Conservation (phyloP, 495 filamentous ascomycete genomes). For the Hypoxylon perforatum region DNA sequence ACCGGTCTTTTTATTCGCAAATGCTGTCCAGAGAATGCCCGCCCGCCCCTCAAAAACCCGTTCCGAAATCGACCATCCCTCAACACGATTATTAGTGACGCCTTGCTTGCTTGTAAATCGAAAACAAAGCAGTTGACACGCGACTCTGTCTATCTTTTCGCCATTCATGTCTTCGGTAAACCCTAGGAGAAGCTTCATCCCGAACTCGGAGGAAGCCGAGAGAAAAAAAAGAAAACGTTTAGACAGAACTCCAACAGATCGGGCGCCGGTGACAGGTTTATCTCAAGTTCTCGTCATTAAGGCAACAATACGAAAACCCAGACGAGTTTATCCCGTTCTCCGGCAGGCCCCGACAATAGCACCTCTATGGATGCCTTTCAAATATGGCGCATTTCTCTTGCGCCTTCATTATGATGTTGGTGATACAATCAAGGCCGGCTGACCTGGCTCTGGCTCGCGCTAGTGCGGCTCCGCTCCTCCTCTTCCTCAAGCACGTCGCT, state of each 20-base stretch:
- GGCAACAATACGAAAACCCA: slow-evolving; percentile 14
- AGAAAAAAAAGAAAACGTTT: slow-evolving; percentile 2
- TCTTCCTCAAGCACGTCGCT: slow-evolving; percentile 93
- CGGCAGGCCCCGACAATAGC: neutral
- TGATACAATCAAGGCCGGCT: slow-evolving; percentile 50
- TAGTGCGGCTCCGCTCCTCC: slow-evolving; percentile 75
- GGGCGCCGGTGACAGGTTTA: slow-evolving; percentile 9
- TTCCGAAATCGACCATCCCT: slow-evolving; percentile 25
- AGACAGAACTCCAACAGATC: slow-evolving; percentile 17
- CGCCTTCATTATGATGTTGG: slow-evolving; percentile 2
- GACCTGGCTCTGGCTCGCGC: slow-evolving; percentile 57
- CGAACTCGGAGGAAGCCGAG: slow-evolving; percentile 11
- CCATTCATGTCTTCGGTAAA: slow-evolving; percentile 31
- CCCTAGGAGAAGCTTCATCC: slow-evolving; percentile 11
- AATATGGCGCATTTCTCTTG: neutral
- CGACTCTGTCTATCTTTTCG: slow-evolving; percentile 22
- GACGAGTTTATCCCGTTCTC: slow-evolving; percentile 9
- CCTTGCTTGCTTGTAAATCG: slow-evolving; percentile 17
- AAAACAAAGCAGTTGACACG: slow-evolving; percentile 30
- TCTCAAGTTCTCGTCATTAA: slow-evolving; percentile 20
- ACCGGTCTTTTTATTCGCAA: slow-evolving; percentile 33
- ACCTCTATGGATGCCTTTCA: neutral
- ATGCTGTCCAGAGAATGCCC: slow-evolving; percentile 30
- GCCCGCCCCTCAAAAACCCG: slow-evolving; percentile 25
- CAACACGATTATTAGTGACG: slow-evolving; percentile 26